Evolutionary conservation across 2,329 filamentous ascomycete genomes (phyloP).

Genomic region (Coniosporium uncinatum): DNA sequence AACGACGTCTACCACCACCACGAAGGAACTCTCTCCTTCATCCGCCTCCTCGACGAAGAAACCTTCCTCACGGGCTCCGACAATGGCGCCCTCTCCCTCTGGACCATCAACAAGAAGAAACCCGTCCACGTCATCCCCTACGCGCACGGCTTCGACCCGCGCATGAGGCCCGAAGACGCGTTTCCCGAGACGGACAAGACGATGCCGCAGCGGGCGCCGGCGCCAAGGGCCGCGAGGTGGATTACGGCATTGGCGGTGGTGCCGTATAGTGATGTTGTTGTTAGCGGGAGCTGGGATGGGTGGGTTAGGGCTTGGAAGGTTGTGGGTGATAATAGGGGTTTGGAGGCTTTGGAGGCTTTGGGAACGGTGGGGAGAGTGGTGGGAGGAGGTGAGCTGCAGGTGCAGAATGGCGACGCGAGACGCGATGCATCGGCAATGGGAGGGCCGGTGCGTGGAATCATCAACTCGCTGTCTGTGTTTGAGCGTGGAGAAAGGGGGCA

Average conservation of each 20-base stretch:
- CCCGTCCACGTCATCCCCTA: conserved; percentile 73
- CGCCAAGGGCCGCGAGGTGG: conserved; percentile 46
- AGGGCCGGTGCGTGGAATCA: conserved; percentile 58
- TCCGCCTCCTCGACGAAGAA: conserved; percentile 84
- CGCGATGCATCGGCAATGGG: not conserved
- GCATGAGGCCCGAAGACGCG: conserved; percentile 59
- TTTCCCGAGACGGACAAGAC: conserved; percentile 67
- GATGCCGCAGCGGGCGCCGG: conserved; percentile 22
- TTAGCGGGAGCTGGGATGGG: conserved; percentile 95
- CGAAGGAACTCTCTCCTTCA: conserved; percentile 86
- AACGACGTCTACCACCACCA: conserved; percentile 10
- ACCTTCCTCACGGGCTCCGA: conserved; percentile 90
- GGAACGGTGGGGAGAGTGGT: conserved; percentile 28
- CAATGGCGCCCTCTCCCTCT: conserved; percentile 81
- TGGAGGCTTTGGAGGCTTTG: conserved; percentile 68
- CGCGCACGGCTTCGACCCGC: conserved; percentile 80
- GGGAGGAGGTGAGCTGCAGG: not conserved
- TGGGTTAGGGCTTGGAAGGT: conserved; percentile 81
- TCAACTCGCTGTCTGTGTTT: conserved; percentile 86
- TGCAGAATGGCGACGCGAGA: not conserved
- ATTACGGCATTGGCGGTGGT: conserved; percentile 86
- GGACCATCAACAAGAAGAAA: conserved; percentile 94
- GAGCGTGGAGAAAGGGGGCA: conserved; percentile 75
- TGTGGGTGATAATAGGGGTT: conserved; percentile 72
- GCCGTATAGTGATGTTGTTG: conserved; percentile 84